Conservation (phyloP, 495 filamentous ascomycete genomes). For the Daldinia caldariorum region DNA sequence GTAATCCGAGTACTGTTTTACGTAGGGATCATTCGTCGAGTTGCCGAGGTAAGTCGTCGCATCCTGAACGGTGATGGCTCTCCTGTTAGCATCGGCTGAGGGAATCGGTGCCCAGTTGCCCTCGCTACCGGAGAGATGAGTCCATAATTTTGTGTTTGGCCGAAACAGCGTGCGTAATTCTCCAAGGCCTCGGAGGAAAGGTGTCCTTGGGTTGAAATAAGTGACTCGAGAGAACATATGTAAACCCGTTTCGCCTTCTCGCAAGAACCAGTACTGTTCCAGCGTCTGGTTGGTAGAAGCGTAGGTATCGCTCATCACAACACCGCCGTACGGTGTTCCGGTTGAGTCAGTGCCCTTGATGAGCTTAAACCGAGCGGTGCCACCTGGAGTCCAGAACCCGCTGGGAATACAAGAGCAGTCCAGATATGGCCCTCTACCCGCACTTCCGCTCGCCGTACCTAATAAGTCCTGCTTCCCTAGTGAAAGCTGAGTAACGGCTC, state of each 20-base stretch:
- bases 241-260: slow-evolving; percentile 65
- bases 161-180: slow-evolving; percentile 66
- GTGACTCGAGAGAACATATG: slow-evolving; percentile 64
- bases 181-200: slow-evolving; percentile 63
- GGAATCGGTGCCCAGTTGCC: slow-evolving; percentile 63
- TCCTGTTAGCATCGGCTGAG: slow-evolving; percentile 52
- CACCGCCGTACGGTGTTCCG: slow-evolving; percentile 58
- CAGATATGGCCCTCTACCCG: slow-evolving; percentile 62
- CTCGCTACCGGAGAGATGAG: slow-evolving; percentile 62
- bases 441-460: slow-evolving; percentile 52
- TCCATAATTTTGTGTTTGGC: slow-evolving; percentile 65
- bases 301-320: slow-evolving; percentile 63
- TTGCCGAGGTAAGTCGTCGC: slow-evolving; percentile 66
- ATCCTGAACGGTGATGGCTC: slow-evolving; percentile 62
- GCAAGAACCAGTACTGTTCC: slow-evolving; percentile 67
- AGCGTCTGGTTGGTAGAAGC: slow-evolving; percentile 61
- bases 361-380: slow-evolving; percentile 56
- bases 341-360: slow-evolving; percentile 61
- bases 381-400: slow-evolving; percentile 62
- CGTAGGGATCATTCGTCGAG: slow-evolving; percentile 60
- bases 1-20: slow-evolving; percentile 62
- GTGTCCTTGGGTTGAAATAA: slow-evolving; percentile 63
- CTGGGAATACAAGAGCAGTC: slow-evolving; percentile 68
- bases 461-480: slow-evolving; percentile 64
- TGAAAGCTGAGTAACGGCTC: slow-evolving; percentile 53